Base-by-base conservation (phyloP, 1,284 basidiomycete genomes). In the Leucoagaricus sp. region DNA sequence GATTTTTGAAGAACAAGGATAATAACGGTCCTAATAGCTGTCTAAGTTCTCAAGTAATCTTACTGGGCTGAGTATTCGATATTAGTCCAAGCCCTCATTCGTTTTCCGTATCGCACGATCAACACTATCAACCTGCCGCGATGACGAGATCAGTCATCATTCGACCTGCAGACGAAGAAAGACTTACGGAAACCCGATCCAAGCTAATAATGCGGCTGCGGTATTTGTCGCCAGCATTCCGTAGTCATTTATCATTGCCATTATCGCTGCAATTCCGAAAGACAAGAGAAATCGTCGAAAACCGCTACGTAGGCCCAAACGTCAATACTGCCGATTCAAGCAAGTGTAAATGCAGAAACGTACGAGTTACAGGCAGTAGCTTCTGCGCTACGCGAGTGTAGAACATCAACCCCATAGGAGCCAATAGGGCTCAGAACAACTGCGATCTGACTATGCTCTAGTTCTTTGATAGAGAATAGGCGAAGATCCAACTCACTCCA, bases 321-420 rank as follows among this genome's bases (percentile, higher is more conserved):
- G n/a, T n/a, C n/a, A n/a, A n/a, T n/a, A n/a, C n/a, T n/a, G n/a
- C n/a, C n/a, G n/a, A n/a, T n/a, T n/a, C n/a, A n/a, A n/a, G n/a
- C n/a, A n/a, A n/a, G n/a, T n/a, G n/a, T n/a, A n/a, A n/a, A n/a
- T n/a, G n/a, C n/a, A n/a, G n/a, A n/a, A n/a, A 64, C 70, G 34
- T 36, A 75, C 75, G 53, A 65, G 53, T 65, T 69, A 5, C 70
- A 69, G 13, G 73, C 75, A 58, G 72, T 64, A 15, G 63, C 63
- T 61, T 75, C 75, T 3, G 74, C 72, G 50, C 75, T 75, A 15
- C 69, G 63, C 5, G 68, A 64, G 36, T 72, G 75, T 61, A 76
- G 57, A 9, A 76, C 55, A 56, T 78, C 75, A 3, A 75, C 71
- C 13, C 64, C 58, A 55, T 77, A 77, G 3, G 74, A 68, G 1